Base-by-base conservation (phyloP, 805 yeast genomes). In the Schwanniomyces polymorphus region DNA sequence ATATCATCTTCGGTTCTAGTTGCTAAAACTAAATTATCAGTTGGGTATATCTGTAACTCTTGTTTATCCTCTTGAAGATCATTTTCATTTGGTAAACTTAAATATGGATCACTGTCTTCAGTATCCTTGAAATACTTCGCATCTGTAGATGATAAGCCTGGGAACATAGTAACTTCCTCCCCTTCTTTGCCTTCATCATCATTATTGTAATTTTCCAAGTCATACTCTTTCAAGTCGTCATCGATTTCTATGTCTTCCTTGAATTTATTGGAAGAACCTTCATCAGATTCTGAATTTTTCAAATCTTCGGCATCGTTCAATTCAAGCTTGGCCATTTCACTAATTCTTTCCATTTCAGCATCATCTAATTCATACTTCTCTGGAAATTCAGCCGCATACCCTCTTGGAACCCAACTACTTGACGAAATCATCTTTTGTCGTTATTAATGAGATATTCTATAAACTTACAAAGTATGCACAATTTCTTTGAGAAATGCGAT, bases 1-100 rank as follows among this genome's bases (percentile, higher is more conserved):
- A 94, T 77, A 42, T 92, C 97, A 66, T 94, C 99, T 63, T 94
- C 98, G 3, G 99, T 94, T 73, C 97, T 85, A 1, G 97, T 85
- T 7, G 97, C 91, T 55, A 94, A 77, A 27, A 94, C 79, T 72
- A 94, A 70, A 63, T 90, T 94, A 67, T 94, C 99, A 1, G 94
- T 85, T 41, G 96, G 92, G 58, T 86, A 84, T 35, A 94, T 83
- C 62, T 88, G 97, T 58, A 84, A 74, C 64, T 92, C 97, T 52
- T 84, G 79, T 58, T 85, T 85, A 53, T 89, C 97, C 65, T 91
- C 95, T 39, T 79, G 78, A 3, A 63, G 61, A 11, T 90, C 97
- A 38, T 73, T 74, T 43, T 79, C 85, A 9, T 75, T 75, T 16
- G 88, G 86, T 50, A 87, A 74, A 37, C 80, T 72, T 55, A 86